Conservation (phyloP, 2,329 filamentous ascomycete species). For the Cladosporium sphaerospermum region DNA sequence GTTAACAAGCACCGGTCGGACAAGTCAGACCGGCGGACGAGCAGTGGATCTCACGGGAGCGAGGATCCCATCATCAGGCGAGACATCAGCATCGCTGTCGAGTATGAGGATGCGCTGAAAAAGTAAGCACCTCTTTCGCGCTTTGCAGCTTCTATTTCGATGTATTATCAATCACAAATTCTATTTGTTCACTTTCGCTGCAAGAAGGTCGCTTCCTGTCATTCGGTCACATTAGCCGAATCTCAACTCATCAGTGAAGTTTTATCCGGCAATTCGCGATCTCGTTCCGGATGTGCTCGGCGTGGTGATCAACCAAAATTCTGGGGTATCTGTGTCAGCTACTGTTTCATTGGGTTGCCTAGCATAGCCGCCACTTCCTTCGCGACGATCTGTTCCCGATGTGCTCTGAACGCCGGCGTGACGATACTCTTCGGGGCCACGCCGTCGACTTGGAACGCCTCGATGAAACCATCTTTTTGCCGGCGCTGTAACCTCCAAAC, state of each 20-base stretch:
- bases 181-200: neutral
- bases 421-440: constrained; percentile 70
- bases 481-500: constrained; percentile 73
- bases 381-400: constrained; percentile 41
- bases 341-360: constrained; percentile 11
- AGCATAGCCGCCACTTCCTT: constrained; percentile 12
- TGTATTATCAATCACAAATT: neutral
- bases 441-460: constrained; percentile 68
- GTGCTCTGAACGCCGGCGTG: constrained; percentile 69
- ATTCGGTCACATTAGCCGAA: no score
- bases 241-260: no score
- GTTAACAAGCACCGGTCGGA: constrained; percentile 12
- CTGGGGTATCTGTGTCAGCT: no score
- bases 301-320: no score
- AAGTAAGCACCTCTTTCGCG: neutral
- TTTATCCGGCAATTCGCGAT: no score
- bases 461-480: constrained; percentile 58
- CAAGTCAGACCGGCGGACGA: constrained; percentile 15
- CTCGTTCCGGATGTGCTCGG: no score
- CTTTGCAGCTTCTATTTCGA: neutral
- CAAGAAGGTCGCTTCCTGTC: neutral
- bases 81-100: constrained; percentile 18
- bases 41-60: constrained; percentile 15
- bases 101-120: constrained; percentile 14
- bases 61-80: constrained; percentile 22